phyloP scores from a whole-genome alignment of 768 basidiomycete species.

The Chiua virens region DNA sequence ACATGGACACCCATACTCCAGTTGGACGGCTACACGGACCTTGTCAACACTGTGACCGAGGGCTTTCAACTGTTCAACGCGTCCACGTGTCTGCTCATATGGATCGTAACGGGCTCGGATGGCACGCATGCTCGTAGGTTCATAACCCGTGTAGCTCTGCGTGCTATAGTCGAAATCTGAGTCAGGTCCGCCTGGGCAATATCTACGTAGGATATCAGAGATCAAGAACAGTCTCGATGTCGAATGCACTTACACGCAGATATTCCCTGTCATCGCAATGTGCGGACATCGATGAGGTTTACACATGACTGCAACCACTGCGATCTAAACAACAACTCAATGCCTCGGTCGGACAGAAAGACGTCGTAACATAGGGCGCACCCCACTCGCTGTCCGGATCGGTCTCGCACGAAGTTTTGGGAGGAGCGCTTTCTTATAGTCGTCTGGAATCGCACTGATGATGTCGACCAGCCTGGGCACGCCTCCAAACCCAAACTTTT shows the following conservation, averaged over 20 bases:
- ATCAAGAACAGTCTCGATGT: background rate
- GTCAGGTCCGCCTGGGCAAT: slow-evolving; percentile 98
- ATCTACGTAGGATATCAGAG: slow-evolving; percentile 45
- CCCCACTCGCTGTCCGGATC: slow-evolving; percentile 95
- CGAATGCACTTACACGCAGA: slow-evolving; percentile 77
- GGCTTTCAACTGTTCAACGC: slow-evolving; percentile 93
- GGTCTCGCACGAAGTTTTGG: slow-evolving; percentile 92
- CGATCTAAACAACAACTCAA: slow-evolving; percentile 57
- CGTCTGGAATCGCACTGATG: slow-evolving; percentile 97
- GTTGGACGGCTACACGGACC: slow-evolving; percentile 45
- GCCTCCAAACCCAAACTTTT: slow-evolving; percentile 83
- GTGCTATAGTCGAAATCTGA: slow-evolving; percentile 99
- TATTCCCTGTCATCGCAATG: slow-evolving; percentile 99
- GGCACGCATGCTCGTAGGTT: slow-evolving; percentile 98
- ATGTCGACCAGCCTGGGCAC: slow-evolving; percentile 96
- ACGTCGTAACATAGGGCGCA: slow-evolving; percentile 36
- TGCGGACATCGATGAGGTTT: slow-evolving; percentile 99
- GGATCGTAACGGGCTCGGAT: slow-evolving; percentile 96
- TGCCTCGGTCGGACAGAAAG: background rate
- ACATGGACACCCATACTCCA: background rate
- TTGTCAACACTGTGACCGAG: slow-evolving; percentile 98
- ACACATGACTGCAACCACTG: slow-evolving; percentile 99
- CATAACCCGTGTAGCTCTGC: slow-evolving; percentile 92
- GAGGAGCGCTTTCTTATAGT: slow-evolving; percentile 88
- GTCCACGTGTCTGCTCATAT: slow-evolving; percentile 93